A percentile compares a stretch with the other conserved stretches of the same genome.
Conservation (phyloP, 352 stramenopile species). For the Phytophthora constricta region DNA sequence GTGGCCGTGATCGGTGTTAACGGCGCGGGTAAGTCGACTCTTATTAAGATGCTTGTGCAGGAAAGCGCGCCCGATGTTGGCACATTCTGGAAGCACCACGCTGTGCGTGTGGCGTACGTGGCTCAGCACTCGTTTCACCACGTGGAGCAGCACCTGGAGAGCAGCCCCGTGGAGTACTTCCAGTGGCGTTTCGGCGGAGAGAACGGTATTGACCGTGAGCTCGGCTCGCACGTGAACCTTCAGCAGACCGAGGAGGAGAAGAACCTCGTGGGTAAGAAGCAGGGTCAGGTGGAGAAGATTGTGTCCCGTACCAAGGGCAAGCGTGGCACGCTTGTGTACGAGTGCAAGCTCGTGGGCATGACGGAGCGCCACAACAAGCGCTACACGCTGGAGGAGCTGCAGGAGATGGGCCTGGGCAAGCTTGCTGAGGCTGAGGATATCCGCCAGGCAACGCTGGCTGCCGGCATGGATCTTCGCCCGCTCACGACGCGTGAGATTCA, state of each 20-base stretch:
- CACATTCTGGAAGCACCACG: slow-evolving; percentile 89
- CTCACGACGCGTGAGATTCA: slow-evolving; percentile 78
- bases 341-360: slow-evolving; percentile 89
- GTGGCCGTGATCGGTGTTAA: slow-evolving; percentile 97
- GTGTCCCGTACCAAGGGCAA: slow-evolving; percentile 87
- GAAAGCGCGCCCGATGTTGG: slow-evolving; percentile 78
- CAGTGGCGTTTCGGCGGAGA: slow-evolving; percentile 96
- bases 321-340: slow-evolving; percentile 85
- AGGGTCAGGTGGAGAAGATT: slow-evolving; percentile 94
- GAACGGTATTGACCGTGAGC: slow-evolving; percentile 95
- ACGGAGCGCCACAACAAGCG: slow-evolving; percentile 67
- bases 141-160: slow-evolving; percentile 95
- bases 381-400: slow-evolving; percentile 71
- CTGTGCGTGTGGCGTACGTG: slow-evolving; percentile 96
- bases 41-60: slow-evolving; percentile 96
- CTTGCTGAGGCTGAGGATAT: slow-evolving; percentile 71
- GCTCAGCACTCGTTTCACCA: slow-evolving; percentile 98
- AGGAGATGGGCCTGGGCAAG: slow-evolving; percentile 73
- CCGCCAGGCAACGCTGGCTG: slow-evolving; percentile 64
- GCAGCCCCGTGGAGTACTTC: slow-evolving; percentile 97
- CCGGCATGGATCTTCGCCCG: slow-evolving; percentile 63
- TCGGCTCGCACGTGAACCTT: slow-evolving; percentile 89
- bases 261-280: slow-evolving; percentile 89
- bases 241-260: slow-evolving; percentile 94
- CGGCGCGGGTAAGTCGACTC: slow-evolving; percentile 97